Evolutionary conservation across 345 rosid genomes (phyloP).

Genomic region (Bretschneidera sinensis): DNA sequence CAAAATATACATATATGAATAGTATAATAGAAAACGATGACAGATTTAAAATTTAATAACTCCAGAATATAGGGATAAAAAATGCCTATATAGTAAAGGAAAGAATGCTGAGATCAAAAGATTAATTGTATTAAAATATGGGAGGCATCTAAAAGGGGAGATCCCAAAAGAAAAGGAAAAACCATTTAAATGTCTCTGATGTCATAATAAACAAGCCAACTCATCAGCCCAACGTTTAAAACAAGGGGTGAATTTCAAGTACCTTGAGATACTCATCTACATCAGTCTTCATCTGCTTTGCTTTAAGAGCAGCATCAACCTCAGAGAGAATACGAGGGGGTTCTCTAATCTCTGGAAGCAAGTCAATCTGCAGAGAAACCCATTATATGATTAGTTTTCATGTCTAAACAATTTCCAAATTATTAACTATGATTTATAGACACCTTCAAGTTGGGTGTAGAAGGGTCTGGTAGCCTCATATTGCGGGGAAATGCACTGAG

Average conservation of each 20-base stretch:
- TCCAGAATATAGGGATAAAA: no score
- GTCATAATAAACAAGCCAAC: neutral
- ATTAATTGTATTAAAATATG: no score
- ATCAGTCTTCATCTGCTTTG: slow-evolving; percentile 78
- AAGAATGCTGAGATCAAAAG: no score
- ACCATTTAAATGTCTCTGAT: no score
- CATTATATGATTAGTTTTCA: slow-evolving; percentile 1
- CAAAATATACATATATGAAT: neutral
- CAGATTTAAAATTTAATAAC: no score
- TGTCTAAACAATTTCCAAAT: neutral
- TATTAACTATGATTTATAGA: slow-evolving; percentile 6
- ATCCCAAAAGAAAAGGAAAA: no score
- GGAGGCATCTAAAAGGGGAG: no score
- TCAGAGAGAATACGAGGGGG: slow-evolving; percentile 83
- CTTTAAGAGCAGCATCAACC: slow-evolving; percentile 80
- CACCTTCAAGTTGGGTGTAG: slow-evolving; percentile 86
- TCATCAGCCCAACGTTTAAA: neutral
- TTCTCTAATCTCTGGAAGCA: slow-evolving; percentile 84
- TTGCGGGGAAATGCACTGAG: slow-evolving; percentile 92
- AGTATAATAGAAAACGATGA: neutral
- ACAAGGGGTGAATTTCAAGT: neutral
- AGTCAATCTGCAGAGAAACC: slow-evolving; percentile 62
- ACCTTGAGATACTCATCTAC: slow-evolving; percentile 97
- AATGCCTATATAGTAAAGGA: no score
- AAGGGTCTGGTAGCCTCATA: slow-evolving; percentile 98